phyloP scores from a whole-genome alignment of 768 basidiomycete genomes.

The Gyrodon lividus region DNA sequence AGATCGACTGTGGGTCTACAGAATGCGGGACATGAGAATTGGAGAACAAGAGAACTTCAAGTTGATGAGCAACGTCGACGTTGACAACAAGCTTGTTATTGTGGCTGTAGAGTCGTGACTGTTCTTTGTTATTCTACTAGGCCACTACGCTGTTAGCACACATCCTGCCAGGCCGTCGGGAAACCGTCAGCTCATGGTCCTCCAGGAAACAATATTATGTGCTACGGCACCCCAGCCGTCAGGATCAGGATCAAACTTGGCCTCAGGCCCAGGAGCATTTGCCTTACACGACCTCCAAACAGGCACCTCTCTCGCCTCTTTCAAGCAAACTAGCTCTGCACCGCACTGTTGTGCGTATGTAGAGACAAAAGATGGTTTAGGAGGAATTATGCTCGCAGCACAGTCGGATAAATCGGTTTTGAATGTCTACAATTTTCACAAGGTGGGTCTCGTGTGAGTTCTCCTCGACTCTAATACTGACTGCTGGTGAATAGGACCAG shows the following conservation, averaged over 20 bases:
- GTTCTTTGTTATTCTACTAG: constrained; percentile 7
- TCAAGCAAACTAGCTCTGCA: constrained; percentile 78
- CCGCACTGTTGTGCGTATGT: constrained; percentile 67
- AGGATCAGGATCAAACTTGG: constrained; percentile 37
- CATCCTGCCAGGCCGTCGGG: background rate
- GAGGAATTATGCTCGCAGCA: constrained; percentile 80
- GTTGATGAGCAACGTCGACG: background rate
- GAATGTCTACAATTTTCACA: constrained; percentile 93
- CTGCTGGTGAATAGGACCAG: constrained; percentile 67
- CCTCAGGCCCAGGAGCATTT: constrained; percentile 59
- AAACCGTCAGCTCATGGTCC: constrained; percentile 38
- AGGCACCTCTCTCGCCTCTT: constrained; percentile 72
- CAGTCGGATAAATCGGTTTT: constrained; percentile 88
- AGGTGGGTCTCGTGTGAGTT: constrained; percentile 46
- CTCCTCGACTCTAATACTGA: background rate
- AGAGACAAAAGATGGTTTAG: constrained; percentile 66
- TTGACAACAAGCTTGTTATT: background rate
- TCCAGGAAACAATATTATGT: constrained; percentile 71
- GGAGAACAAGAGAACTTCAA: background rate
- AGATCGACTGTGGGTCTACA: background rate
- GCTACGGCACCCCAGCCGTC: constrained; percentile 48
- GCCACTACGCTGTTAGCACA: background rate
- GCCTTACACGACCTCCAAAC: constrained; percentile 81
- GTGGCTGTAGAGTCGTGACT: constrained; percentile 16
- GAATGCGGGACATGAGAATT: background rate